Conservation (phyloP, 345 rosid species). For the Citrus glauca region DNA sequence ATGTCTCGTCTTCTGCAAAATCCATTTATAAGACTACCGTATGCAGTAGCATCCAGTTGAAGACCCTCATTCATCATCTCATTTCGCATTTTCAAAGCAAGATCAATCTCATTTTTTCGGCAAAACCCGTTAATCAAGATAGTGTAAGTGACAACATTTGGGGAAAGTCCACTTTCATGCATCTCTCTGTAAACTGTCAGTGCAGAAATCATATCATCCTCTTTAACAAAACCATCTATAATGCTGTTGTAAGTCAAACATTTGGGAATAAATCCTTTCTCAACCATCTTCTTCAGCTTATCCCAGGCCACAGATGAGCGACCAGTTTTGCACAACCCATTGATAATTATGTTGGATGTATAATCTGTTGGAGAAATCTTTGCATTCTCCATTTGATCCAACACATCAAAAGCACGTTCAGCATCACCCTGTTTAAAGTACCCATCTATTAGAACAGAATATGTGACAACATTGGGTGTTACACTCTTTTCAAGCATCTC, state of each 20-base stretch:
- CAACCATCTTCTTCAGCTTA: constrained; percentile 39
- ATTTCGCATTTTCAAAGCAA: constrained; percentile 44
- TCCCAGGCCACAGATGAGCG: constrained; percentile 51
- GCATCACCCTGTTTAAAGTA: constrained; percentile 48
- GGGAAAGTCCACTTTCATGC: constrained; percentile 48
- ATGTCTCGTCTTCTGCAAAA: constrained; percentile 52
- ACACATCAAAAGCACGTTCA: constrained; percentile 40
- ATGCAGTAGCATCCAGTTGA: constrained; percentile 47
- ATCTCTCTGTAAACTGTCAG: constrained; percentile 47
- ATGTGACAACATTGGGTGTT: constrained; percentile 57
- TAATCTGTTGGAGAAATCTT: constrained; percentile 47
- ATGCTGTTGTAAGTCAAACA: constrained; percentile 60
- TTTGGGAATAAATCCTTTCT: constrained; percentile 39
- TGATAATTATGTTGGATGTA: constrained; percentile 50
- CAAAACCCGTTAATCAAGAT: constrained; percentile 62
- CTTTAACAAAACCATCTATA: constrained; percentile 64
- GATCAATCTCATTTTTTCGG: constrained; percentile 38
- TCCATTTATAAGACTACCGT: constrained; percentile 60
- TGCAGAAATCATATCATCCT: constrained; percentile 51
- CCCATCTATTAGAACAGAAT: constrained; percentile 63
- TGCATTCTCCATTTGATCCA: constrained; percentile 46
- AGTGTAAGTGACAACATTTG: constrained; percentile 64
- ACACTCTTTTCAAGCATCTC: constrained; percentile 48
- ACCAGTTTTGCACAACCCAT: constrained; percentile 65
- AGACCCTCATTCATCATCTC: constrained; percentile 58